These are phyloP conservation scores for Olyra latifolia DNA, from an alignment of 176 grass and related monocot species.

Conservation along the genomic window DNA sequence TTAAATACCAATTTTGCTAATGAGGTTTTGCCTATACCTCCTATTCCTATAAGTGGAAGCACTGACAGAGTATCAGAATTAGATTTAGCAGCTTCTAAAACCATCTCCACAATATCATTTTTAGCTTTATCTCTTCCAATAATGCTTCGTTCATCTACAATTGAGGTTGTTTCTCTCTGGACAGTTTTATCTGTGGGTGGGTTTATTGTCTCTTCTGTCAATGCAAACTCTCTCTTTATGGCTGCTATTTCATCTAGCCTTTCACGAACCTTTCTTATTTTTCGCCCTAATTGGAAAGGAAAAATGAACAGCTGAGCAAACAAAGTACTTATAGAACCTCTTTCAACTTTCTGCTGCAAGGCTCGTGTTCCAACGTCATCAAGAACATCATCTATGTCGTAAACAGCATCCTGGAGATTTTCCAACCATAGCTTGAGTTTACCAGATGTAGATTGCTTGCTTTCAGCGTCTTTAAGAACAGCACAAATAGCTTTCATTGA, in stretches of 20 bases:
- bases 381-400: conserved; percentile 20
- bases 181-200: not conserved
- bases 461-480: conserved; percentile 14
- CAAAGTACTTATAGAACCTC: not conserved
- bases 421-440: not conserved
- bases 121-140: not conserved
- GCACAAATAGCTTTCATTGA: not conserved
- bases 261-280: not conserved
- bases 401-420: not conserved
- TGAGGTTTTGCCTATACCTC: not conserved
- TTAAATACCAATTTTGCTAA: conserved; percentile 12
- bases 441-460: not conserved
- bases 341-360: not conserved
- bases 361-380: not conserved
- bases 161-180: not conserved
- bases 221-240: not conserved
- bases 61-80: not conserved
- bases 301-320: not conserved
- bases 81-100: not conserved
- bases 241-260: conserved; percentile 9
- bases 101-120: not conserved
- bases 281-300: not conserved
- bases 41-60: not conserved
- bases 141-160: not conserved
- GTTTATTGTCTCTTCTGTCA: not conserved